Conservation (phyloP, 2,329 filamentous ascomycete genomes). For the Ramularia collo-cygni region DNA sequence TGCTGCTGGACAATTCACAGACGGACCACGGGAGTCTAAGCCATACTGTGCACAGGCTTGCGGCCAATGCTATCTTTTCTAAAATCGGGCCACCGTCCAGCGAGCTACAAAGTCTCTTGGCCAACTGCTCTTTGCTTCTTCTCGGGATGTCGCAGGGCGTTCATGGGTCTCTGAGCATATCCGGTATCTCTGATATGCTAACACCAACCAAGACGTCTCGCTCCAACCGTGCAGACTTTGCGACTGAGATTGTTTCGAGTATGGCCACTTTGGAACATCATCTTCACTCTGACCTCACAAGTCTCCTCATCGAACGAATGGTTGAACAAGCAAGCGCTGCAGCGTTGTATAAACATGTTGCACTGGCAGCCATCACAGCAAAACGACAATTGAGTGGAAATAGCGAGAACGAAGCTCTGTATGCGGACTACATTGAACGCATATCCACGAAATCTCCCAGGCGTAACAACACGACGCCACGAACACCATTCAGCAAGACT, state of each 20-base stretch:
- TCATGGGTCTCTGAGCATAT: too few species aligned
- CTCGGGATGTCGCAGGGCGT: neutral
- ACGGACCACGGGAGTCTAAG: neutral
- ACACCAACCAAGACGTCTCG: neutral
- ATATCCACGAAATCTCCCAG: neutral
- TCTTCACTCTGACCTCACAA: neutral
- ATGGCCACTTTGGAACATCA: neutral
- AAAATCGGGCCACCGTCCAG: neutral
- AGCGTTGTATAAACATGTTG: constrained; percentile 8
- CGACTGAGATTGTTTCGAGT: neutral
- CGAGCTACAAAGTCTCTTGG: neutral
- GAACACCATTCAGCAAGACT: constrained; percentile 8
- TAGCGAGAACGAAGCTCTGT: constrained; percentile 5
- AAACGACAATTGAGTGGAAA: constrained; percentile 9
- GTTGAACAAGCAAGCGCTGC: neutral
- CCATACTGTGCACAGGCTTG: neutral
- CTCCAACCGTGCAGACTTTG: neutral
- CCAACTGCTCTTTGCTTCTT: neutral
- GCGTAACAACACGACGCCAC: neutral
- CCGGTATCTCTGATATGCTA: too few species aligned
- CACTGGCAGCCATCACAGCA: constrained; percentile 6
- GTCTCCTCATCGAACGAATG: constrained; percentile 1
- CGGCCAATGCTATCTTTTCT: neutral
- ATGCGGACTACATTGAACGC: constrained; percentile 1
- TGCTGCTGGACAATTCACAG: neutral